A percentile compares a stretch with the other conserved stretches of the same genome.
Conservation (phyloP, 139 green algal species). For the Volvox africanus region DNA sequence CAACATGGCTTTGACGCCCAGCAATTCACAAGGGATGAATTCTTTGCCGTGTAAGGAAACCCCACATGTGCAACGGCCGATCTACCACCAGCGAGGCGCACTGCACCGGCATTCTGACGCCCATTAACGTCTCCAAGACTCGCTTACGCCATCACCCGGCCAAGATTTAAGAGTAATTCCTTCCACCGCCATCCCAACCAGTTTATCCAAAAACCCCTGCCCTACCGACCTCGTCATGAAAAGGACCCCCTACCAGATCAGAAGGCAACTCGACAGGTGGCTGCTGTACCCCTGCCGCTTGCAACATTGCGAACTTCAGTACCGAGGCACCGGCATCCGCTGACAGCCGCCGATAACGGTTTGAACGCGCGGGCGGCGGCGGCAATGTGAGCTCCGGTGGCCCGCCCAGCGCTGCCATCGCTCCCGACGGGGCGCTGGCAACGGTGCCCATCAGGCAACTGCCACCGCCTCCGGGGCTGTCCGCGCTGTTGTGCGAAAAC, state of each 20-base stretch:
- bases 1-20: too few species aligned
- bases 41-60: too few species aligned
- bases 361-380: slow-evolving; percentile 4
- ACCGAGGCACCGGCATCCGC: not conserved
- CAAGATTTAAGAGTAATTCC: not conserved
- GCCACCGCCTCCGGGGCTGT: not conserved
- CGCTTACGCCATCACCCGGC: not conserved
- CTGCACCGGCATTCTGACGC: too few species aligned
- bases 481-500: slow-evolving; percentile 38
- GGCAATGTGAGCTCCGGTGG: not conserved
- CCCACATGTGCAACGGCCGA: too few species aligned
- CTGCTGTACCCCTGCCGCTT: slow-evolving; percentile 21
- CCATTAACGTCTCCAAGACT: not conserved
- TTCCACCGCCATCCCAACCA: not conserved
- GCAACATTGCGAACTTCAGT: slow-evolving; percentile 40
- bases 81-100: too few species aligned
- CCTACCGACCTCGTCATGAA: not conserved
- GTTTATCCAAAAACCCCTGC: not conserved
- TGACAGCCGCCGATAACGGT: slow-evolving; percentile 29
- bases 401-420: not conserved
- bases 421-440: not conserved
- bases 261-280: not conserved
- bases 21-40: too few species aligned
- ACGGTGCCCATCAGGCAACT: not conserved
- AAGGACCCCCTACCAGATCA: slow-evolving; percentile 15